Conservation (phyloP, 805 yeast species). For the Schwanniomyces occidentalis region DNA sequence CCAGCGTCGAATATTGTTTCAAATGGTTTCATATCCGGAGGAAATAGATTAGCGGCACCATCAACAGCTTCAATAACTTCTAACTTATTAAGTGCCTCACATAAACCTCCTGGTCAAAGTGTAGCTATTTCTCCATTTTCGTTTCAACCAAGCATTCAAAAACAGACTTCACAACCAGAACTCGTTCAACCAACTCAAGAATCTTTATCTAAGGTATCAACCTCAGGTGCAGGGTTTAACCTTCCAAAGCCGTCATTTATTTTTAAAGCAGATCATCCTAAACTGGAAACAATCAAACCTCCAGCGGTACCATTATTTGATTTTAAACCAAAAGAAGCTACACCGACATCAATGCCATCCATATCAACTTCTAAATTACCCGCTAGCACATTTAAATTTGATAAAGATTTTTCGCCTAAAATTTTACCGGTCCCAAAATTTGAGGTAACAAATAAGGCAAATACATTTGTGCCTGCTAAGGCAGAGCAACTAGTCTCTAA, state of each 20-base stretch:
- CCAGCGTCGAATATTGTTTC: neutral
- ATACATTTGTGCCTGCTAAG: neutral
- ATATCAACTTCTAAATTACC: too few species aligned
- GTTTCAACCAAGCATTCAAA: neutral
- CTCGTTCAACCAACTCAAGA: neutral
- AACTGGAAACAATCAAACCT: constrained; percentile 1
- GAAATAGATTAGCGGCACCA: neutral
- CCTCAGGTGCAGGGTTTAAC: too few species aligned
- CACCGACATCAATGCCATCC: neutral
- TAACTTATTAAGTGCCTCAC: neutral
- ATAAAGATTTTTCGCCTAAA: too few species aligned
- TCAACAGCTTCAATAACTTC: neutral
- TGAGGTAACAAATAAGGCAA: neutral
- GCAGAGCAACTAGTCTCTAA: neutral
- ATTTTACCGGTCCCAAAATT: too few species aligned
- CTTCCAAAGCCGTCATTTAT: constrained; percentile 3
- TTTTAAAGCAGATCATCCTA: constrained; percentile 1
- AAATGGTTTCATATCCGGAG: constrained; percentile 1
- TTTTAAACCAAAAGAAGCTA: neutral
- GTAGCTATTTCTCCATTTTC: neutral
- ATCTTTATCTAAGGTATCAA: neutral
- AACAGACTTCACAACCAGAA: neutral
- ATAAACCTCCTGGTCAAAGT: neutral
- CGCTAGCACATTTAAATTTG: too few species aligned
- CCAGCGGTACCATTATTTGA: neutral